Evolutionary conservation across 805 yeast species (phyloP), one percentile per base, ranked within the genome.

Genomic region (Metschnikowia lachancei): DNA sequence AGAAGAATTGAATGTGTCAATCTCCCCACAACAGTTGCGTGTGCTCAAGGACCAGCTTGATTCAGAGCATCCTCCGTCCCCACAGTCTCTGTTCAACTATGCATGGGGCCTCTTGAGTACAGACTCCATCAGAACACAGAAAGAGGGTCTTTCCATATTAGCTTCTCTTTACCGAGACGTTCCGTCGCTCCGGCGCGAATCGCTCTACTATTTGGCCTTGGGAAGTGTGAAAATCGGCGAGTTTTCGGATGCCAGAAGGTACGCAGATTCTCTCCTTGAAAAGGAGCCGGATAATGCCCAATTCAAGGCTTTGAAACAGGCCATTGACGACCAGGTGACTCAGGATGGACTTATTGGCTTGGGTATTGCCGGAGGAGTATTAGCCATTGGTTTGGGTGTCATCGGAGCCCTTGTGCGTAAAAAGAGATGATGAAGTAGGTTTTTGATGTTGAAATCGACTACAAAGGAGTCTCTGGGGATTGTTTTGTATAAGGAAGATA

Each of bases 41-140:
- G 77, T 90, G 1, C 76, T 94, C 26, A 83, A 80, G 52, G 78
- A 82, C 55, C 96, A 89, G 58, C 89, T 87, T 34, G 78, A 81
- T 22, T 73, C 84, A 1, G 98, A 94, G 62, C 83, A 86, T 28
- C 95, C 94, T 4, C 90, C 88, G 0, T 76, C 91, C 0, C 76
- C 87, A 0, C 97, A 90, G 64, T 84, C 97, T 2, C 79, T 82
- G 47, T 94, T 94, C 76, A 94, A 95, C 66, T 87, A 87, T 58
- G 95, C 97, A 0, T 94, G 99, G 99, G 99, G 95, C 3, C 72
- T 94, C 41, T 80, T 95, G 52, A 91, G 89, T 63, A 82, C 95
- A 1, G 61, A 65, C 41, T 73, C 75, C 41, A 71, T 74, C 18
- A 75, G 72, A 33, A 85, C 87, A 51, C 95, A 87, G 60, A 76